Base-by-base conservation (phyloP, 768 basidiomycete species). In the Trametes meyenii region DNA sequence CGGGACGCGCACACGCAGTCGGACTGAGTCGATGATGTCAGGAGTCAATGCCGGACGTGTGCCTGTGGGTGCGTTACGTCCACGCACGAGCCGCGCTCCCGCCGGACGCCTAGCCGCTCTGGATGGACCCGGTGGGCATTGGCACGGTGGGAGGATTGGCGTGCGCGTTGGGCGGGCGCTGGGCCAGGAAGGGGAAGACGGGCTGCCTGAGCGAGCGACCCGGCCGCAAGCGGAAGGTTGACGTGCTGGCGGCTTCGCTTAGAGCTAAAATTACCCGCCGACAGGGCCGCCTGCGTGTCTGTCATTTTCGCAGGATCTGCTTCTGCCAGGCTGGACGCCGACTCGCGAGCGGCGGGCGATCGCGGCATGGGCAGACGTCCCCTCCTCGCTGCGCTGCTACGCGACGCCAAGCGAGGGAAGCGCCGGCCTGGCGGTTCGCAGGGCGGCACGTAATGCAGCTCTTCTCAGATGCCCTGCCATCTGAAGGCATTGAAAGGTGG, bases 181-280 rank as follows among this genome's bases (percentile, higher is more conserved):
- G 46, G 46, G 46, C 24, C n/a, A 6, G 46, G 26, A 4, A 42
- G 40, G 40, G 10, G 21, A 10, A 8, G 39, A 26, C 33, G 42
- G 44, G 24, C 44, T 11, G 16, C 16, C 14, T 6, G 16, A 29
- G 39, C 55, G 17, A 39, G 44, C 29, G 29, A n/a, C n/a, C n/a
- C n/a, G n/a, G n/a, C n/a, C n/a, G n/a, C n/a, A n/a, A n/a, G n/a
- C n/a, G n/a, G n/a, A n/a, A n/a, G n/a, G n/a, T n/a, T 8, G 29
- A 33, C 29, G 29, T 8, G 8, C 29, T 33, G 29, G 29, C 29
- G 8, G 17, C 19, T 13, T 62, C 61, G 56, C 61, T 62, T 62
- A 58, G 61, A 58, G 61, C 55, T 50, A 52, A 62, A 48, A 21
- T 62, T 58, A 49, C 55, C 56, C 52, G 38, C 39, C 55, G 55